Base-by-base conservation (phyloP, 192 early-diverging fungal genomes). In the Podila clonocystis region DNA sequence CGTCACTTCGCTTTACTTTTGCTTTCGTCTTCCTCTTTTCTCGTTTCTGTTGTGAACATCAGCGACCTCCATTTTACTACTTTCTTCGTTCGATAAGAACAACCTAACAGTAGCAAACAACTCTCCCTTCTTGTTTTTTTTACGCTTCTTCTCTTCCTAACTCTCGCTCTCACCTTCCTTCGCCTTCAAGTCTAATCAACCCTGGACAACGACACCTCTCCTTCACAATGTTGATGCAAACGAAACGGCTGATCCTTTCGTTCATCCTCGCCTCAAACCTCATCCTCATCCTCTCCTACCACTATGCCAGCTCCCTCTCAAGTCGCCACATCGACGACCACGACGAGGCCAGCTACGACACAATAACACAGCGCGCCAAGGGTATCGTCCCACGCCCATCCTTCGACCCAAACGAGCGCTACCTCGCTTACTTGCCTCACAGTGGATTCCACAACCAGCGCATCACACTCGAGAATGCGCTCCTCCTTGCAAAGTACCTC, bases 381-480 rank as follows among this genome's bases (percentile, higher is more conserved):
- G 70, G 70, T 13, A 64, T 79, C 20, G 76, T 72, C 22, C 67
- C 62, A 9, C 50, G 59, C 31, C 70, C 77, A 13, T 58, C 62
- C 15, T 58, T 22, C 19, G 49, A 72, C 12, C 66, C 72, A 31
- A 80, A 67, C 12, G 86, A 89, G 70, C 75, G 75, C n/a, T 89
- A 84, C 63, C 73, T 90, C 19, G 83, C 89, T 19, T 90, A 90
- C 64, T 63, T 85, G 13, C 83, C 89, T 11, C 89, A 90, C 61
- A 84, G 82, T 45, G 89, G 89, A 22, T 82, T 89, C 60, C 86
- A 85, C 34, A 90, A 90, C 58, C 89, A 90, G 60, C 85, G 87
- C 2, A 88, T 84, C 28, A 85, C 82, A 29, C 82, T 90, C 50
- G 89, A 83, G 19, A 90, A 90, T 64, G 88, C 86, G 0, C 74